phyloP scores from a whole-genome alignment of 495 filamentous ascomycete genomes.

The Trichocladium uniseriatum region DNA sequence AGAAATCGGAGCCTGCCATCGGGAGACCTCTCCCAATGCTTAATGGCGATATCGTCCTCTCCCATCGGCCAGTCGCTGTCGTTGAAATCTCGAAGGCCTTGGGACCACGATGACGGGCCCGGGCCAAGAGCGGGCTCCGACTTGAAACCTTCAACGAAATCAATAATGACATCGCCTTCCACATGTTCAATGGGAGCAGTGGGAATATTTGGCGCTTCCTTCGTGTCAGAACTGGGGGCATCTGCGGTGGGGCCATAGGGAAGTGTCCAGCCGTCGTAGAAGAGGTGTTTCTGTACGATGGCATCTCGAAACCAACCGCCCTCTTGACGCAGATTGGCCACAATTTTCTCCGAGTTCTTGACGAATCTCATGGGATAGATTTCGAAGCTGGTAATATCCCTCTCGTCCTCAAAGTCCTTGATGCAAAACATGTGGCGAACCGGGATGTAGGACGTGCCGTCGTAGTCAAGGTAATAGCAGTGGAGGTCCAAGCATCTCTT shows the following conservation, averaged over 20 bases:
- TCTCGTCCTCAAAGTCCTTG: conserved; percentile 44
- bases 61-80: neutral
- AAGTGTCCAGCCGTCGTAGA: conserved; percentile 38
- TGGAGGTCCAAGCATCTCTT: conserved; percentile 30
- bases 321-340: conserved; percentile 16
- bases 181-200: conserved; percentile 13
- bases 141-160: conserved; percentile 38
- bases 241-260: conserved; percentile 18
- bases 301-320: conserved; percentile 25
- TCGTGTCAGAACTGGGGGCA: neutral
- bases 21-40: neutral
- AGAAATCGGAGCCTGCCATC: neutral
- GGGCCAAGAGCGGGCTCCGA: conserved; percentile 11
- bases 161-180: conserved; percentile 44
- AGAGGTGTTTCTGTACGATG: conserved; percentile 38
- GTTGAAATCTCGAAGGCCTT: neutral
- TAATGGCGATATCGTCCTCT: neutral
- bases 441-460: conserved; percentile 48
- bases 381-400: conserved; percentile 42
- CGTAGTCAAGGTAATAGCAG: conserved; percentile 49
- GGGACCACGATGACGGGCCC: neutral
- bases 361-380: conserved; percentile 47
- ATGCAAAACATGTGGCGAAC: conserved; percentile 37
- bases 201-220: conserved; percentile 13
- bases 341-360: conserved; percentile 16